Conservation (phyloP, 306 rosid species). For the Sindora glabra region DNA sequence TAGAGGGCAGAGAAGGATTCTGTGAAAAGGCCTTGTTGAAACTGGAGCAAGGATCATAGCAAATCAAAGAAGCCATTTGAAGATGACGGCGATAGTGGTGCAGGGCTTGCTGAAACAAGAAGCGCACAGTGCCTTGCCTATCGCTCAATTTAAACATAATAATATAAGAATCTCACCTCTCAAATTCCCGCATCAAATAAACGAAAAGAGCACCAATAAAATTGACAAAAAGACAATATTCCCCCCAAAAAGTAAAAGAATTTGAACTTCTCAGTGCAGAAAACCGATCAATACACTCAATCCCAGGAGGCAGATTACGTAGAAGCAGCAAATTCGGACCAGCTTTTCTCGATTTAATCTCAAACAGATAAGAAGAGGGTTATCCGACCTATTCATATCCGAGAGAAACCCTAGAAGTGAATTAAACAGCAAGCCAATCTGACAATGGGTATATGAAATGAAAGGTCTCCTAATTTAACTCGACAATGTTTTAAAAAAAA, state of each 20-base stretch:
- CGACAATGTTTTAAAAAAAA: not conserved
- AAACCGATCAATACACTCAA: not conserved
- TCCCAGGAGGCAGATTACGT: not conserved
- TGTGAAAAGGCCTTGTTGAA: slow-evolving; percentile 21
- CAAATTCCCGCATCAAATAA: slow-evolving; percentile 21
- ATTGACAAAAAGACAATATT: slow-evolving; percentile 5
- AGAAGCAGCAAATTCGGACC: slow-evolving; percentile 14
- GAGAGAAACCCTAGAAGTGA: slow-evolving; percentile 23
- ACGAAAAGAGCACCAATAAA: slow-evolving; percentile 7
- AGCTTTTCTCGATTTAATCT: not conserved
- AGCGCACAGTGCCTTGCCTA: slow-evolving; percentile 20
- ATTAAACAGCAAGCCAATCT: not conserved
- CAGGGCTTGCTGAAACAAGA: slow-evolving; percentile 23
- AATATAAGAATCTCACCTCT: slow-evolving; percentile 16
- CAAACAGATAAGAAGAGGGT: slow-evolving; percentile 1
- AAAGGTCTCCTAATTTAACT: not conserved
- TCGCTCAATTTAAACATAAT: slow-evolving; percentile 39
- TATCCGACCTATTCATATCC: not conserved
- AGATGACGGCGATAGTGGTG: not conserved
- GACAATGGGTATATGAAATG: not conserved
- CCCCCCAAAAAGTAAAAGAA: not conserved
- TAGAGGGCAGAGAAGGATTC: slow-evolving; percentile 1
- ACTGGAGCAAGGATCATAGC: slow-evolving; percentile 28
- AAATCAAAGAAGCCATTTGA: slow-evolving; percentile 28
- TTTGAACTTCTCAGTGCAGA: not conserved